Conservation (phyloP, 257 asterid species). For the Petunia secreta region DNA sequence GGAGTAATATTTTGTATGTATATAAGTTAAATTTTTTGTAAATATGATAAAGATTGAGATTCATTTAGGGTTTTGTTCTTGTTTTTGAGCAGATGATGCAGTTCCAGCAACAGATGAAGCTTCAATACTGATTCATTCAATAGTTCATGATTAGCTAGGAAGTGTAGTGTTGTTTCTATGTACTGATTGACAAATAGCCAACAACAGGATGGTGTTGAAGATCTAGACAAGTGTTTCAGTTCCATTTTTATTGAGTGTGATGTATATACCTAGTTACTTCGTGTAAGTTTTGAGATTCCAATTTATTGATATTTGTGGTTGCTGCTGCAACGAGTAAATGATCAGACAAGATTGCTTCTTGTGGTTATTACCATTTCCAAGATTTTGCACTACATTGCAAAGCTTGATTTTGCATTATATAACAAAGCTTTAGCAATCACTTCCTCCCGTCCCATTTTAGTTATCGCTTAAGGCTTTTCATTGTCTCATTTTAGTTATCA, state of each 20-base stretch:
- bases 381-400: no score
- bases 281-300: not conserved
- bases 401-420: no score
- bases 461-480: no score
- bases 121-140: constrained; percentile 68
- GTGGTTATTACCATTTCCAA: no score
- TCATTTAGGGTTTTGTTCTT: not conserved
- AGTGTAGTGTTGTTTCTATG: not conserved
- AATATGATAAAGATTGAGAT: not conserved
- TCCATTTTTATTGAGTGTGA: not conserved
- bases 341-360: no score
- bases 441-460: no score
- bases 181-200: not conserved
- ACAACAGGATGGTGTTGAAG: not conserved
- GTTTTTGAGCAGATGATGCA: constrained; percentile 46
- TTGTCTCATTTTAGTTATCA: no score
- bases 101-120: constrained; percentile 72
- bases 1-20: no score
- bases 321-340: no score
- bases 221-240: not conserved
- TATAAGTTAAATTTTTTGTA: no score
- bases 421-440: no score
- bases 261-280: not conserved
- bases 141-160: constrained; percentile 60
- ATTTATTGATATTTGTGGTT: not conserved